Conservation (phyloP, 306 rosid species). For the Fragaria ananassa region DNA sequence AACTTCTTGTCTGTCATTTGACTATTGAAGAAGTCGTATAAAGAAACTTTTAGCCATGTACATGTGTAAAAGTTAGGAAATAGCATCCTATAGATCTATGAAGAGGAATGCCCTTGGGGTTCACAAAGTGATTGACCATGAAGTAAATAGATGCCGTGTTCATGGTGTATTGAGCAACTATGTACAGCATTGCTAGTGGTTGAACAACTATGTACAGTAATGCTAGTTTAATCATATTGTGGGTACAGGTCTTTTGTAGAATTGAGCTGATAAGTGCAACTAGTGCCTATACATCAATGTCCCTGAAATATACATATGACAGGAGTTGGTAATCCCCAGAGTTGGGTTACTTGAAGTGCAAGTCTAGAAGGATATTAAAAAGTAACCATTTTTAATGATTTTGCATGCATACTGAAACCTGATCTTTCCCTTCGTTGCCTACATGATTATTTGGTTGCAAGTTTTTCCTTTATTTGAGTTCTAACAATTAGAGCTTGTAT, state of each 20-base stretch:
- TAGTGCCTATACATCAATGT: neutral
- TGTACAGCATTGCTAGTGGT: no score
- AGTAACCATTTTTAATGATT: neutral
- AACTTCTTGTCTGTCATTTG: neutral
- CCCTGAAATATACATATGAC: neutral
- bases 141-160: neutral
- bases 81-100: neutral
- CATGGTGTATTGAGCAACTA: neutral
- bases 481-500: slow-evolving; percentile 16
- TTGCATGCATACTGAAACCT: neutral
- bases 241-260: neutral
- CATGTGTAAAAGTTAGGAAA: neutral
- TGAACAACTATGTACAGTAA: neutral
- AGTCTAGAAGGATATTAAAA: neutral
- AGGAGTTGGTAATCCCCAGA: neutral
- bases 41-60: neutral
- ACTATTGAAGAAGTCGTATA: neutral
- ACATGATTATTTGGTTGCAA: neutral
- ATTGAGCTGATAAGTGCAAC: neutral
- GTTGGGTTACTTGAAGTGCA: neutral
- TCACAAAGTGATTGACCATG: neutral
- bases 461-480: neutral
- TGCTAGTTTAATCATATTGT: neutral
- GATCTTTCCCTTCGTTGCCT: neutral
- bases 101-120: neutral